These are phyloP conservation scores for Saksenaea vasiformis DNA, from an alignment of 371 early-diverging fungal genomes.

Conservation along the genomic window DNA sequence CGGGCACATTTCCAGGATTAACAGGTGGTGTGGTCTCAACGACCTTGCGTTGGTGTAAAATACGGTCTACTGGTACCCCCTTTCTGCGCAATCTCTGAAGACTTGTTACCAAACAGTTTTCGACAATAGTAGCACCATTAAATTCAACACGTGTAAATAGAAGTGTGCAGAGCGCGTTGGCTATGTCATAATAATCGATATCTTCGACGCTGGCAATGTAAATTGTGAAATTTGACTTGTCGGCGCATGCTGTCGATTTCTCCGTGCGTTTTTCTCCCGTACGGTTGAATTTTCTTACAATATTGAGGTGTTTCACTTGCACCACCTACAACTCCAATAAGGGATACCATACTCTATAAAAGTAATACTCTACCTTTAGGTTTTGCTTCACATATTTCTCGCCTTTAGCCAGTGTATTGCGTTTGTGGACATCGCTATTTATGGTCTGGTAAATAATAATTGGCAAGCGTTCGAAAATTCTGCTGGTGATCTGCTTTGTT, in stretches of 20 bases:
- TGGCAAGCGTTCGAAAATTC: conserved; percentile 79
- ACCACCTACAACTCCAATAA: conserved; percentile 24
- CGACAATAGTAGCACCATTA: conserved; percentile 70
- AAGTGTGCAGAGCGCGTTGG: conserved; percentile 60
- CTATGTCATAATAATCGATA: conserved; percentile 83
- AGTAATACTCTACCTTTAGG: conserved; percentile 34
- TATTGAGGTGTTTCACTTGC: conserved; percentile 58
- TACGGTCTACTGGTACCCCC: conserved; percentile 90
- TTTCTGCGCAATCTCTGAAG: conserved; percentile 66
- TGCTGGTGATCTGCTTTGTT: conserved; percentile 60
- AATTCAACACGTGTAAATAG: conserved; percentile 62
- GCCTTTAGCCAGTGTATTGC: conserved; percentile 50
- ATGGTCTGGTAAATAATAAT: conserved; percentile 62
- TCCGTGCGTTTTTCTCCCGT: conserved; percentile 57
- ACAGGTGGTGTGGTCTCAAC: conserved; percentile 8
- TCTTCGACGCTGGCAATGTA: conserved; percentile 61
- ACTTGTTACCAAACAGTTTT: conserved; percentile 64
- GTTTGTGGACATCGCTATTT: conserved; percentile 64
- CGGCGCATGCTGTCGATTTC: conserved; percentile 70
- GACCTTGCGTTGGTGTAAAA: conserved; percentile 64
- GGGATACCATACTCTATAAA: background rate
- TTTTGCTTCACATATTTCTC: conserved; percentile 55
- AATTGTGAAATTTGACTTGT: conserved; percentile 56
- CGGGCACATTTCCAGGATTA: background rate
- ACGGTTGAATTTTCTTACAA: conserved; percentile 66